Conservation (phyloP, 2,329 filamentous ascomycete genomes). For the Verticillium isaacii region DNA sequence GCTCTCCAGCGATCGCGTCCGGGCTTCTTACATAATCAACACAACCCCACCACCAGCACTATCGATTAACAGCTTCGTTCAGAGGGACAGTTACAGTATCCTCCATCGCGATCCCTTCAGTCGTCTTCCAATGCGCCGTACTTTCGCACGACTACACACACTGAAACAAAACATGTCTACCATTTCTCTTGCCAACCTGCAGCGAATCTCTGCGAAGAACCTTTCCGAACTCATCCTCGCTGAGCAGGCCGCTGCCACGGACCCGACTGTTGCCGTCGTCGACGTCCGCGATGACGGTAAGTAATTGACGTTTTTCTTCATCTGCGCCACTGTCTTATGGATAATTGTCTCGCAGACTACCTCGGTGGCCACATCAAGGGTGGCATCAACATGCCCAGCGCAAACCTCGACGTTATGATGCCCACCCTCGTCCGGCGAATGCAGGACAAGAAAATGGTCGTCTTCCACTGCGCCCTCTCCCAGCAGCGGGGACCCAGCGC, state of each 20-base stretch:
- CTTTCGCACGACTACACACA: background rate
- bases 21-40: too few relatives aligned
- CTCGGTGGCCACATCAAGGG: constrained; percentile 84
- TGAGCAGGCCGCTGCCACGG: constrained; percentile 30
- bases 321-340: background rate
- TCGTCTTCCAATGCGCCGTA: background rate
- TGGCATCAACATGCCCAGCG: constrained; percentile 70
- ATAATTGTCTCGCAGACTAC: constrained; percentile 56
- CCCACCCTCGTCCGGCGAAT: constrained; percentile 79
- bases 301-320: constrained; percentile 13
- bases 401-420: constrained; percentile 68
- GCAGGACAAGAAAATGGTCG: constrained; percentile 71
- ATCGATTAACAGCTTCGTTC: too few relatives aligned
- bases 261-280: constrained; percentile 63
- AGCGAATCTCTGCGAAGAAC: constrained; percentile 63
- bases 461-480: constrained; percentile 92
- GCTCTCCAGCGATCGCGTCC: too few relatives aligned
- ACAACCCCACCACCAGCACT: too few relatives aligned
- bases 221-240: constrained; percentile 62
- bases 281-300: constrained; percentile 83
- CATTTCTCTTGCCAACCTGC: constrained; percentile 59
- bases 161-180: constrained; percentile 35
- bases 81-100: too few relatives aligned
- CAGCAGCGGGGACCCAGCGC: constrained; percentile 87
- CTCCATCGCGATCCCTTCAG: background rate